These are phyloP conservation scores for Boletus sp. DNA, from an alignment of 1,284 basidiomycete species.

Conservation along the genomic window DNA sequence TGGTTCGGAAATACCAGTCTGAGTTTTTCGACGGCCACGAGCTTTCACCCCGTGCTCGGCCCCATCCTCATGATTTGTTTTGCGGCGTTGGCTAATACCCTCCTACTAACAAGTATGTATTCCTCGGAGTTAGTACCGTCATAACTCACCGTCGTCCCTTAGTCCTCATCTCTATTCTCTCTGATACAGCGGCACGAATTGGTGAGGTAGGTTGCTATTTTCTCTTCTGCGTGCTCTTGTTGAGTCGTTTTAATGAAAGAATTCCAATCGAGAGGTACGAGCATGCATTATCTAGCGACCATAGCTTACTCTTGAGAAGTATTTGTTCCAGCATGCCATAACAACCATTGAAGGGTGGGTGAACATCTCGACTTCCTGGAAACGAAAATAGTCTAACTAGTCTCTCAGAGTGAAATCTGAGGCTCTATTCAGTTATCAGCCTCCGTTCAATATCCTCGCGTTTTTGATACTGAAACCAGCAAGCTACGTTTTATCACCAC, in stretches of 20 bases:
- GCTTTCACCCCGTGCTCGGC: constrained; percentile 81
- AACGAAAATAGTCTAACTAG: constrained; percentile 2
- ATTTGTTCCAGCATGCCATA: constrained; percentile 85
- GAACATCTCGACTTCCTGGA: background rate
- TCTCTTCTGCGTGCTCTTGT: constrained; percentile 1
- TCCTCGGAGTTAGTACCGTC: background rate
- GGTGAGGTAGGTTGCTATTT: constrained; percentile 52
- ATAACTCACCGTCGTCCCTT: background rate
- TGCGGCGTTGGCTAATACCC: constrained; percentile 76
- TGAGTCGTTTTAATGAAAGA: constrained; percentile 40
- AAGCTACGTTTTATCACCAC: constrained; percentile 66
- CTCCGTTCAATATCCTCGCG: constrained; percentile 80
- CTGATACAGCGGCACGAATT: constrained; percentile 80
- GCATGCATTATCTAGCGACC: constrained; percentile 2
- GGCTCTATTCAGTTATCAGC: constrained; percentile 87
- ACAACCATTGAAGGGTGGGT: constrained; percentile 82
- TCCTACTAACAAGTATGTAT: constrained; percentile 70
- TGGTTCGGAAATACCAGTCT: constrained; percentile 81
- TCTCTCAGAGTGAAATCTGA: constrained; percentile 73
- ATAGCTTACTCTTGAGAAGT: constrained; percentile 40
- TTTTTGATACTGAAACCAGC: constrained; percentile 74
- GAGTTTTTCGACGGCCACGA: constrained; percentile 62
- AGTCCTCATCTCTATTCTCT: constrained; percentile 84
- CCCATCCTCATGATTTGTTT: constrained; percentile 84
- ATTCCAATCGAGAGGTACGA: constrained; percentile 75